Evolutionary conservation across 2,329 filamentous ascomycete genomes (phyloP).

Genomic region (Kalmusia sp.): DNA sequence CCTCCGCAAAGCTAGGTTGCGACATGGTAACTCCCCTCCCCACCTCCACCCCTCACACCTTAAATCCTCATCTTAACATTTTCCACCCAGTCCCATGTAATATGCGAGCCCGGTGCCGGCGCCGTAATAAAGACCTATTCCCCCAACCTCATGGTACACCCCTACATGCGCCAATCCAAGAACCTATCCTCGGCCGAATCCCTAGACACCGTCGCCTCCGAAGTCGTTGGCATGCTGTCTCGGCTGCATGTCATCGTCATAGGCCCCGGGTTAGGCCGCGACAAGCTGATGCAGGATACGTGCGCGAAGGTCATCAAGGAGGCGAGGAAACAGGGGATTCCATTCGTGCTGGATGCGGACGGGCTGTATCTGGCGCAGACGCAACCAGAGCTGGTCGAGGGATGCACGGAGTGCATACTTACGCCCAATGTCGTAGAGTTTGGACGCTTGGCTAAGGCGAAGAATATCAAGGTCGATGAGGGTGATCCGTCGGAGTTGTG

Average conservation of each 20-base stretch:
- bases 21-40: slow-evolving; percentile 72
- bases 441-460: slow-evolving; percentile 75
- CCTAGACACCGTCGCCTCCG: slow-evolving; percentile 68
- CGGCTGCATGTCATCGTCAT: slow-evolving; percentile 92
- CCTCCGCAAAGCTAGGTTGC: slow-evolving; percentile 86
- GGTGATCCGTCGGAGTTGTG: slow-evolving; percentile 65
- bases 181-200: slow-evolving; percentile 62
- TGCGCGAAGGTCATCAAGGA: slow-evolving; percentile 79
- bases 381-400: slow-evolving; percentile 76
- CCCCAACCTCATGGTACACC: slow-evolving; percentile 98
- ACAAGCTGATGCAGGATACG: slow-evolving; percentile 87
- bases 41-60: slow-evolving; percentile 4
- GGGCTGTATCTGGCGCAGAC: slow-evolving; percentile 80
- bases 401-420: slow-evolving; percentile 83
- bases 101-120: slow-evolving; percentile 87
- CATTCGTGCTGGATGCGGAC: slow-evolving; percentile 91
- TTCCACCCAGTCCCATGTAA: slow-evolving; percentile 77
- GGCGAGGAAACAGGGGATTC: slow-evolving; percentile 73
- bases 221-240: slow-evolving; percentile 80
- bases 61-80: too few relatives aligned
- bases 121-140: slow-evolving; percentile 96
- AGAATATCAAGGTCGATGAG: slow-evolving; percentile 69
- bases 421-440: slow-evolving; percentile 98
- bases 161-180: slow-evolving; percentile 83
- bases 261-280: slow-evolving; percentile 88